A percentile compares a stretch with the other conserved stretches of the same genome.
Evolutionary conservation across 1,284 basidiomycete genomes (phyloP).

Genomic region (Crucibulum cyathiforme): DNA sequence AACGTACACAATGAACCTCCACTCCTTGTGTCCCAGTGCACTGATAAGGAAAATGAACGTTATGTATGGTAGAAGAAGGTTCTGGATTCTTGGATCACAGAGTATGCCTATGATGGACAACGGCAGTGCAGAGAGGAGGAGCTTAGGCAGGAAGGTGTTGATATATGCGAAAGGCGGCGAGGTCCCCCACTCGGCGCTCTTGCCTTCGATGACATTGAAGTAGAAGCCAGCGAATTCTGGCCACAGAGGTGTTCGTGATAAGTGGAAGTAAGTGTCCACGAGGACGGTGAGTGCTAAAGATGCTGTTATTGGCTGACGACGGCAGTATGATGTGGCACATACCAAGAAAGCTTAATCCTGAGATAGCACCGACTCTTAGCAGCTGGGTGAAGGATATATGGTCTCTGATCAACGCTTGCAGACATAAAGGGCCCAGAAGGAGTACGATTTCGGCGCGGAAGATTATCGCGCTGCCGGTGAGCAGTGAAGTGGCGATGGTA

Average conservation of each 20-base stretch:
- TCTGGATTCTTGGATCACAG: constrained; percentile 54
- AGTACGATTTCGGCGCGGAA: constrained; percentile 84
- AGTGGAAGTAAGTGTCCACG: constrained; percentile 92
- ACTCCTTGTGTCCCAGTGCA: constrained; percentile 88
- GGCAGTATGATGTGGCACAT: constrained; percentile 21
- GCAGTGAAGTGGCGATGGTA: constrained; percentile 48
- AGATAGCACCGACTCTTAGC: constrained; percentile 58
- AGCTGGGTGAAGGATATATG: constrained; percentile 52
- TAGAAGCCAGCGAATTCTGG: constrained; percentile 84
- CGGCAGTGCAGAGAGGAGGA: constrained; percentile 40
- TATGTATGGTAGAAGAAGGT: constrained; percentile 58
- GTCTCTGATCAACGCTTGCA: constrained; percentile 60
- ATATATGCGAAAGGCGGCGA: constrained; percentile 1
- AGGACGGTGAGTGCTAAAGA: constrained; percentile 62
- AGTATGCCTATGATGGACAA: constrained; percentile 62
- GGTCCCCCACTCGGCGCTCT: constrained; percentile 90
- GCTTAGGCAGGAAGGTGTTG: neutral
- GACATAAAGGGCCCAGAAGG: constrained; percentile 66
- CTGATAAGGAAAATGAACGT: constrained; percentile 75
- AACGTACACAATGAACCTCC: constrained; percentile 93
- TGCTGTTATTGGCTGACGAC: neutral
- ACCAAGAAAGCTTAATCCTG: constrained; percentile 67
- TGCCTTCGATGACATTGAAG: constrained; percentile 90
- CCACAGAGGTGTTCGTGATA: constrained; percentile 69
- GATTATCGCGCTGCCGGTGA: constrained; percentile 76